Evolutionary conservation across 495 filamentous ascomycete genomes (phyloP).

Genomic region (Chlorociboria aeruginascens): DNA sequence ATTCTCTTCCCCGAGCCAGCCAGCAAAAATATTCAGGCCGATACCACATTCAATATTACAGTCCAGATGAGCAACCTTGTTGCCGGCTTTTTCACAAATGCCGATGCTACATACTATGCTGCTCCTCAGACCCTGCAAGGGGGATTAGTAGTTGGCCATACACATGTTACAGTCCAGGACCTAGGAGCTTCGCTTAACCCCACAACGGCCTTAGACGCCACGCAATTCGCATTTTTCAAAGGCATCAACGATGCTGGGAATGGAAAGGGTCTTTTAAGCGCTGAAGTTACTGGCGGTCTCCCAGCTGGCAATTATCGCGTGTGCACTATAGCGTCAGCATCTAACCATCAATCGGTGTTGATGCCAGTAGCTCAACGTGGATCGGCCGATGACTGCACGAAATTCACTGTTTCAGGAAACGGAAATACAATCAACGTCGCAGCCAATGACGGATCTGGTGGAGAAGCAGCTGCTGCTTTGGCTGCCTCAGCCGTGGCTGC

Average conservation of each 20-base stretch:
- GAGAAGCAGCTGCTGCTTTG: slow-evolving; percentile 4
- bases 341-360: slow-evolving; percentile 64
- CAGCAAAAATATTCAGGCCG: slow-evolving; percentile 31
- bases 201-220: slow-evolving; percentile 38
- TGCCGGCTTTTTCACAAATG: slow-evolving; percentile 56
- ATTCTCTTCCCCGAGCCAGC: slow-evolving; percentile 41
- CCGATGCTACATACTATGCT: slow-evolving; percentile 51
- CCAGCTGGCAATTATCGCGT: slow-evolving; percentile 56
- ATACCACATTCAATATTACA: slow-evolving; percentile 43
- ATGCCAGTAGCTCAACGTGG: slow-evolving; percentile 72
- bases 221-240: slow-evolving; percentile 62
- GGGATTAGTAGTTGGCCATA: slow-evolving; percentile 56
- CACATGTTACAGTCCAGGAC: slow-evolving; percentile 59
- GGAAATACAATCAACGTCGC: slow-evolving; percentile 13
- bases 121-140: slow-evolving; percentile 49
- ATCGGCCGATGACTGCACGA: slow-evolving; percentile 59
- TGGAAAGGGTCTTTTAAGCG: slow-evolving; percentile 44
- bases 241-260: slow-evolving; percentile 63
- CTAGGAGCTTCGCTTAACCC: slow-evolving; percentile 39
- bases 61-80: slow-evolving; percentile 48
- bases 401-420: slow-evolving; percentile 33
- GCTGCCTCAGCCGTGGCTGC: slow-evolving; percentile 2
- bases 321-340: slow-evolving; percentile 55
- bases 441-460: slow-evolving; percentile 5
- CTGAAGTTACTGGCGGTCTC: slow-evolving; percentile 49